phyloP scores from a whole-genome alignment of 1,139 yeast species.

The Debaryomycetaceae sp. region DNA sequence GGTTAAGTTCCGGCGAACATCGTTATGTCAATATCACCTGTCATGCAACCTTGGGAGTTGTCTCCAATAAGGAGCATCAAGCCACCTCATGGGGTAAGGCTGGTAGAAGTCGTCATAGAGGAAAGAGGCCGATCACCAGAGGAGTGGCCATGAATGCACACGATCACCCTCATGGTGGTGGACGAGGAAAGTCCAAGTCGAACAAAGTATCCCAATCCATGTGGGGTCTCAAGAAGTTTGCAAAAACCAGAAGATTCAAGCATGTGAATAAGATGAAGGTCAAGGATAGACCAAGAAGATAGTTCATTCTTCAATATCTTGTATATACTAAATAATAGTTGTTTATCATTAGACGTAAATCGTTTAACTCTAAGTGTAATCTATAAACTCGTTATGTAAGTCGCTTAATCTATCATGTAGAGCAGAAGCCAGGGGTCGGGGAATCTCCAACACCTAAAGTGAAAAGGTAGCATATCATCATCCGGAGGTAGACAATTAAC shows the following conservation, averaged over 20 bases:
- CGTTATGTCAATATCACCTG: slow-evolving; percentile 83
- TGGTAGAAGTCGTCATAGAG: slow-evolving; percentile 89
- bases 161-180: slow-evolving; percentile 99
- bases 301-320: background rate
- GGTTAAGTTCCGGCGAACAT: slow-evolving; percentile 89
- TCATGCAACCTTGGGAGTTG: slow-evolving; percentile 92
- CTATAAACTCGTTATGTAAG: background rate
- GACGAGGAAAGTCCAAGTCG: slow-evolving; percentile 98
- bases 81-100: slow-evolving; percentile 93
- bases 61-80: slow-evolving; percentile 93
- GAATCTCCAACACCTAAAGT: background rate
- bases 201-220: slow-evolving; percentile 91
- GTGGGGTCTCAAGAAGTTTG: slow-evolving; percentile 96
- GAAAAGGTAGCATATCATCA: slow-evolving; percentile 15
- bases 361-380: background rate
- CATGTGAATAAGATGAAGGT: slow-evolving; percentile 79
- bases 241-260: slow-evolving; percentile 91
- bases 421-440: background rate
- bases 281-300: slow-evolving; percentile 69
- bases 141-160: slow-evolving; percentile 98
- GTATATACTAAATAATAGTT: background rate
- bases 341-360: background rate
- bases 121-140: slow-evolving; percentile 92
- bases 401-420: background rate
- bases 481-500: slow-evolving; percentile 7